Base-by-base conservation (phyloP, 441 rosid species). In the Flueggea neowawraea region DNA sequence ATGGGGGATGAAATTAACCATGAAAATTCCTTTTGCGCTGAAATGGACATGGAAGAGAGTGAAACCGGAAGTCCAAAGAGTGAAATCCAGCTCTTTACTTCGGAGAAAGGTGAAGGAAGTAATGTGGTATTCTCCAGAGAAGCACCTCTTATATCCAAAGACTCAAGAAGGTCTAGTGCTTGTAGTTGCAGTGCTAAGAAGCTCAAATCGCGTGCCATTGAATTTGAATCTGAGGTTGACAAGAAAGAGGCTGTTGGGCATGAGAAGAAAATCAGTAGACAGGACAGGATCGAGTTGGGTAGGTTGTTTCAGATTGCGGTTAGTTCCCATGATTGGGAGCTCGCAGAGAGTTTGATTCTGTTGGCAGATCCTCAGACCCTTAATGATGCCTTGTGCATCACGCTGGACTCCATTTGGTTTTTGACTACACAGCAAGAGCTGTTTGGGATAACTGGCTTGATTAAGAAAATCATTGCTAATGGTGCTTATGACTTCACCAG, bases 401-500 rank as follows among this genome's bases (percentile, higher is more conserved):
- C 91, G n/a, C 72, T 89, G 59, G 99, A 94, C 68, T 85, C 99
- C 12, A 82, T 90, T 73, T 91, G 99, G 99, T 94, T 94, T 75
- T 72, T 94, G 76, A 82, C 80, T 71, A 81, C 96, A 11, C 81
- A 78, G 54, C 80, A 78, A 6, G 96, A 87, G 63, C 84, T 86
- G 60, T 73, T 62, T 44, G 96, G 91, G 60, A 73, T 91, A 56
- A 89, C 91, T 0, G 82, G 80, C 36, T 79, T 94, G 78, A 87
- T 94, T 57, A 81, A 80, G 78, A 89, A 81, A 75, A 81, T 89
- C 43, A 75, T 92, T 61, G 75, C 80, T 10, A 84, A 72, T 65
- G 99, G 99, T 71, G 97, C 97, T 77, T 84, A 87, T 73, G 97
- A 94, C 80, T 91, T 89, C 71, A 84, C 96, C 6, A 82, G 99